These are phyloP conservation scores for Boletales sp. DNA, from an alignment of 768 basidiomycete genomes.

Conservation along the genomic window DNA sequence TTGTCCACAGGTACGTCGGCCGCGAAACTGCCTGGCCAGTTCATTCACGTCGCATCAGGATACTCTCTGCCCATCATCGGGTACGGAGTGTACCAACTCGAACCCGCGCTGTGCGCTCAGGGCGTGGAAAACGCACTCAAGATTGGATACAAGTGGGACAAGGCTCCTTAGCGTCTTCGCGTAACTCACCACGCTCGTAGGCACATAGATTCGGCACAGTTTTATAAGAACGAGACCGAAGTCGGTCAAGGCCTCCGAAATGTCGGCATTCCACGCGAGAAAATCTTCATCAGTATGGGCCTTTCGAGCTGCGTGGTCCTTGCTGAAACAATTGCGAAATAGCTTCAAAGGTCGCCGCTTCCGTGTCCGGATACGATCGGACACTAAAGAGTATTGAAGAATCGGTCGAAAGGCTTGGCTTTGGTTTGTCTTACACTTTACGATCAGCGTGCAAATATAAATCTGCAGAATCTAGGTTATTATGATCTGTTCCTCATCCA, in stretches of 20 bases:
- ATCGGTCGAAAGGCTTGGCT: slow-evolving; percentile 23
- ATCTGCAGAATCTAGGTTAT: slow-evolving; percentile 29
- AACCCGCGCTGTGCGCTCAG: slow-evolving; percentile 3
- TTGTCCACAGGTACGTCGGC: slow-evolving; percentile 10
- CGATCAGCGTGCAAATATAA: not conserved
- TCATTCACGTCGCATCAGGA: slow-evolving; percentile 9
- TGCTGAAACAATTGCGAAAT: not conserved
- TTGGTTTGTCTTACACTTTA: slow-evolving; percentile 6
- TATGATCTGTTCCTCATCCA: slow-evolving; percentile 49
- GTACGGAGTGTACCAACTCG: slow-evolving; percentile 22
- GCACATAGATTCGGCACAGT: slow-evolving; percentile 25
- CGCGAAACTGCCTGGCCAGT: too few species aligned
- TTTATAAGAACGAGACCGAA: slow-evolving; percentile 22
- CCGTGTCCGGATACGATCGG: slow-evolving; percentile 13
- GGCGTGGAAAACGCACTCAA: slow-evolving; percentile 21
- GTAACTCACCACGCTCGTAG: slow-evolving; percentile 7
- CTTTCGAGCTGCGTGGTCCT: not conserved
- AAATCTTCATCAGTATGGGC: slow-evolving; percentile 28
- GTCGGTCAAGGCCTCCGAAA: slow-evolving; percentile 25
- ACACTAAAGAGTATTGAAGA: slow-evolving; percentile 13
- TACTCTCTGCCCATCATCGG: slow-evolving; percentile 25
- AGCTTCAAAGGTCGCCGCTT: slow-evolving; percentile 21
- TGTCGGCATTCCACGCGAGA: slow-evolving; percentile 21
- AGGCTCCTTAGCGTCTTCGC: not conserved
- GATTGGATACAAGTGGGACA: slow-evolving; percentile 24